Evolutionary conservation across 1,139 yeast genomes (phyloP), one percentile per base, ranked within the genome.

Genomic region (Arxiozyma bovina): DNA sequence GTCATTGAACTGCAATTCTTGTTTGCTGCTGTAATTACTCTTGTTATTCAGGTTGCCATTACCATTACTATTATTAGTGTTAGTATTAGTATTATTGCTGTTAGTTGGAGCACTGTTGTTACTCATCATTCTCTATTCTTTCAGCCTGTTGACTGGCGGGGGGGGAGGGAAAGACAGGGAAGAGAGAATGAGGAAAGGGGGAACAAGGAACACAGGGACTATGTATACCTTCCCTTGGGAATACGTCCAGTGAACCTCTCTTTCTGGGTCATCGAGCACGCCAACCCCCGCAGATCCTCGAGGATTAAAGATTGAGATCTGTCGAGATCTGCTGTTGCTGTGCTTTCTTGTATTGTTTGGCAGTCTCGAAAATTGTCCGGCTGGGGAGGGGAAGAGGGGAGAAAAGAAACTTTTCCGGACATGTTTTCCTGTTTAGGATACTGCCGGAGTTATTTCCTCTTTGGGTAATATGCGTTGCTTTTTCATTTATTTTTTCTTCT

Each of bases 1-100:
- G 6, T 50, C 34, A 34, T 55, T 53, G 41, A 51, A 55, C 1
- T 30, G 22, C 1, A 57, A 54, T 48, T 38, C 50, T n/a, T 34
- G 50, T 42, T n/a, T 15, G 8, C 22, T 45, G 25, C 38, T 53
- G 34, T 12, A 50, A 25, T 41, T 53, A 4, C 17, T n/a, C 22
- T 18, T 44, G 25, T 40, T 45, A 23, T 38, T 48, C n/a, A 18
- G 41, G 12, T 21, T 38, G 21, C 4, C 30, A 38, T 30, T 40
- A 9, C n/a, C 12, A 41, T 30, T 30, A 30, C 18, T 30, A 45
- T 18, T 27, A 45, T n/a, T 45, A 27, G 17, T 45, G 23, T 18
- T 27, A 38, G n/a, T 47, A 23, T 43, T 43, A n/a, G 20, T 42
- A 30, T 15, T 22, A 15, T 46, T 18, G 43, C 17, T 45, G 41